Evolutionary conservation across 129 eudicot species (phyloP).

Genomic region (Chrysanthemum lavandulifolium): DNA sequence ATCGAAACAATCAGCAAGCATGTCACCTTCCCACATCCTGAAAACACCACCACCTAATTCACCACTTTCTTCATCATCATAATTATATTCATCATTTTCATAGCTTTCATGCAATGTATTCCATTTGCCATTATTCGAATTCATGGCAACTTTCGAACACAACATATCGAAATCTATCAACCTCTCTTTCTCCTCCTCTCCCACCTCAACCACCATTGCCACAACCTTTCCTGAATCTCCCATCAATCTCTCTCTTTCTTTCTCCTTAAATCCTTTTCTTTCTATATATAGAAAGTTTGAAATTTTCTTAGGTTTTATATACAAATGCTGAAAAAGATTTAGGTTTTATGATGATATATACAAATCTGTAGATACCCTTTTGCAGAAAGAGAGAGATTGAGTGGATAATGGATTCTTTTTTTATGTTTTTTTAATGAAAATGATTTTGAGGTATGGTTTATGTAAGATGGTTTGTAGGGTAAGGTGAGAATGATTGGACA

Average conservation of each 20-base stretch:
- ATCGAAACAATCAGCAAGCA: constrained; percentile 74
- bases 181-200: constrained; percentile 47
- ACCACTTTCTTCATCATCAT: constrained; percentile 29
- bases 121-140: constrained; percentile 71
- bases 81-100: constrained; percentile 17
- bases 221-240: constrained; percentile 41
- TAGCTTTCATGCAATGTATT: constrained; percentile 32
- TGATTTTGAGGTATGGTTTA: constrained; percentile 17
- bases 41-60: constrained; percentile 51
- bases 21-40: constrained; percentile 99
- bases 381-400: constrained; percentile 25
- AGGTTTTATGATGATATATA: neutral
- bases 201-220: constrained; percentile 29
- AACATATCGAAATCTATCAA: constrained; percentile 74
- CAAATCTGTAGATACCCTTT: neutral
- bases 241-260: constrained; percentile 32
- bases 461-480: constrained; percentile 12
- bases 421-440: constrained; percentile 5
- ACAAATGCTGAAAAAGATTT: constrained; percentile 17
- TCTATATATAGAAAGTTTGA: constrained; percentile 15
- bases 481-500: constrained; percentile 32
- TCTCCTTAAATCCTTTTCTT: constrained; percentile 1
- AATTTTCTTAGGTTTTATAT: neutral
- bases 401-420: constrained; percentile 27
- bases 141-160: constrained; percentile 82